Percentiles rank a stretch among this genome's conserved stretches.
Conservation (phyloP, 257 asterid genomes). For the Solanum pennellii region DNA sequence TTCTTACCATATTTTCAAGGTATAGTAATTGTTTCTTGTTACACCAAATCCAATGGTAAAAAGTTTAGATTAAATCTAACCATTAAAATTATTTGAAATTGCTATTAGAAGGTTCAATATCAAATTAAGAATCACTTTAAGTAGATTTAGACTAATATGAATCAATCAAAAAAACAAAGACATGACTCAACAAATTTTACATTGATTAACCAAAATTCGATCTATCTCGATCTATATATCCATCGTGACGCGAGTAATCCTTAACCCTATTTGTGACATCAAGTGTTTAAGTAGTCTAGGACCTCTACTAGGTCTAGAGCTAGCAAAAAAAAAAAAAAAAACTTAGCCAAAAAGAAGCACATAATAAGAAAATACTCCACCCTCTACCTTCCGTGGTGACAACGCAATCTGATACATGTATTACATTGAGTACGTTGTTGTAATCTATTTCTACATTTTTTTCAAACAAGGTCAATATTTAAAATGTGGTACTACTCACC, state of each 20-base stretch:
- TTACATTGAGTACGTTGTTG: too few species aligned
- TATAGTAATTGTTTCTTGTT: background rate
- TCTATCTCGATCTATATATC: too few species aligned
- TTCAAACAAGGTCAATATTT: background rate
- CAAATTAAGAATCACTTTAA: background rate
- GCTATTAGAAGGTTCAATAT: background rate
- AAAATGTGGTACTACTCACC: background rate
- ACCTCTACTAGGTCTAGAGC: too few species aligned
- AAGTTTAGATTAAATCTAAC: background rate
- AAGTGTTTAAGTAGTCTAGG: background rate
- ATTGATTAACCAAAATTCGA: background rate
- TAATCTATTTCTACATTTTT: background rate
- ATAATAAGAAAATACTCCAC: too few species aligned
- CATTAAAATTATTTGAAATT: background rate
- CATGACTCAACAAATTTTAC: background rate
- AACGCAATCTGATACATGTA: too few species aligned
- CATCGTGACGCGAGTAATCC: background rate
- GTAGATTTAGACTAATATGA: too few species aligned
- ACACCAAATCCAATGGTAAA: background rate
- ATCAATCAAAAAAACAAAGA: too few species aligned
- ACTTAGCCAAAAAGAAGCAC: too few species aligned
- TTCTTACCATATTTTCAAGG: background rate
- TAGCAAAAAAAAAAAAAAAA: too few species aligned
- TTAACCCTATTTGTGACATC: background rate
- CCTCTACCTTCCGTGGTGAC: too few species aligned